A percentile compares a stretch with the other conserved stretches of the same genome.
phyloP scores from a whole-genome alignment of 2,329 filamentous ascomycete genomes.

The Teratosphaeria epicoccoides region DNA sequence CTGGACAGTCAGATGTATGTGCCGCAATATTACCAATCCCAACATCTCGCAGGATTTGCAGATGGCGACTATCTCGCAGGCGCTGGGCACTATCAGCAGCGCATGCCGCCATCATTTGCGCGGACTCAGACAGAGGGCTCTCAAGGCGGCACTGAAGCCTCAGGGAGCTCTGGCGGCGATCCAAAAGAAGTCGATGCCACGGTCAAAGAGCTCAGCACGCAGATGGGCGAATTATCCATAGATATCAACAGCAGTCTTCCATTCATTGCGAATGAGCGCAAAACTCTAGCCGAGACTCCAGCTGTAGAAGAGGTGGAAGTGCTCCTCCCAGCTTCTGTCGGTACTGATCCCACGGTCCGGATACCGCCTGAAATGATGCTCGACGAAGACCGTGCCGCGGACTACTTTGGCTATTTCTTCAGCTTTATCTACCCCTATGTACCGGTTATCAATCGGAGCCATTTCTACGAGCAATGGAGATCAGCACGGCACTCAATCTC shows the following conservation, averaged over 20 bases:
- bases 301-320: constrained; percentile 63
- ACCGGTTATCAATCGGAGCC: constrained; percentile 70
- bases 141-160: constrained; percentile 12
- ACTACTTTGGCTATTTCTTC: constrained; percentile 88
- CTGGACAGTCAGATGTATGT: constrained; percentile 2
- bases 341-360: constrained; percentile 65
- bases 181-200: constrained; percentile 23
- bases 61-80: constrained; percentile 10
- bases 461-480: constrained; percentile 86
- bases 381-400: constrained; percentile 65
- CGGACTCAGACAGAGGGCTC: constrained; percentile 9
- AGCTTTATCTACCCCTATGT: constrained; percentile 84
- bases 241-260: constrained; percentile 79
- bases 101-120: constrained; percentile 9
- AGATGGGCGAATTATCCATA: constrained; percentile 77
- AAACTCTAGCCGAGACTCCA: constrained; percentile 47
- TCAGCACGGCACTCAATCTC: constrained; percentile 74
- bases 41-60: constrained; percentile 2
- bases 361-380: constrained; percentile 94
- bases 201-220: constrained; percentile 35
- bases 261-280: constrained; percentile 63
- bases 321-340: constrained; percentile 55
- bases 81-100: constrained; percentile 11
- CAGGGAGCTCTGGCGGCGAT: constrained; percentile 20
- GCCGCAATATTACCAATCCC: constrained; percentile 8